A percentile compares a stretch with the other conserved stretches of the same genome.
phyloP scores from a whole-genome alignment of 176 grass and related monocot genomes.

The Carex pumila region DNA sequence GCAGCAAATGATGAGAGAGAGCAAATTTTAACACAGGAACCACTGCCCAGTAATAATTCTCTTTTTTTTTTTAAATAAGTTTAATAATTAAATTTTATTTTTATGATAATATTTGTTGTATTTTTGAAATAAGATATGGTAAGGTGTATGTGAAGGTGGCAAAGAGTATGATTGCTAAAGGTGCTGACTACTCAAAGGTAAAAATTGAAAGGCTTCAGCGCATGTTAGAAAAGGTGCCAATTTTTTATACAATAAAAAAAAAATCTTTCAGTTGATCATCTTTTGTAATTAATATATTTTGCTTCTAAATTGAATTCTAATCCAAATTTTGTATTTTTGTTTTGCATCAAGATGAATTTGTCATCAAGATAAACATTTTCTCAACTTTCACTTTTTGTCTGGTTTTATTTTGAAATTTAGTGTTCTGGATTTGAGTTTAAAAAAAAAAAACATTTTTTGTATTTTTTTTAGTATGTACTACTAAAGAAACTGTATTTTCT shows the following conservation, averaged over 20 bases:
- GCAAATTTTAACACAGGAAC: constrained; percentile 50
- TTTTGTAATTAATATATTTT: not conserved
- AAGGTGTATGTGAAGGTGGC: constrained; percentile 69
- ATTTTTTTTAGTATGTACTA: too few relatives aligned
- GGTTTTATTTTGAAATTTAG: constrained; percentile 5
- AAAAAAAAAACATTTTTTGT: too few relatives aligned
- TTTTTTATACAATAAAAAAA: not conserved
- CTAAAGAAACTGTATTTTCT: too few relatives aligned
- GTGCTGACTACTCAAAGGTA: constrained; percentile 56
- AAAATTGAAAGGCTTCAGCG: constrained; percentile 79
- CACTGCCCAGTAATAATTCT: constrained; percentile 62
- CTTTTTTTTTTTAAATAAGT: too few relatives aligned
- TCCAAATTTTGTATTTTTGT: too few relatives aligned
- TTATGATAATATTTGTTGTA: not conserved
- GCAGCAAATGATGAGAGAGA: constrained; percentile 48
- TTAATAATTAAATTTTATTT: too few relatives aligned
- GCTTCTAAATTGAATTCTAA: not conserved
- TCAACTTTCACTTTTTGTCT: constrained; percentile 38
- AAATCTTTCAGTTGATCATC: not conserved
- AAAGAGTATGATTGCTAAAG: constrained; percentile 60
- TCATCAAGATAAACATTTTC: constrained; percentile 92
- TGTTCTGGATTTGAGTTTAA: not conserved
- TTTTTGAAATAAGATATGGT: constrained; percentile 45
- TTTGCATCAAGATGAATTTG: constrained; percentile 52
- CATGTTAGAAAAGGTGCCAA: constrained; percentile 55